phyloP scores from a whole-genome alignment of 352 stramenopile genomes.

The Globisporangium apiculatum region DNA sequence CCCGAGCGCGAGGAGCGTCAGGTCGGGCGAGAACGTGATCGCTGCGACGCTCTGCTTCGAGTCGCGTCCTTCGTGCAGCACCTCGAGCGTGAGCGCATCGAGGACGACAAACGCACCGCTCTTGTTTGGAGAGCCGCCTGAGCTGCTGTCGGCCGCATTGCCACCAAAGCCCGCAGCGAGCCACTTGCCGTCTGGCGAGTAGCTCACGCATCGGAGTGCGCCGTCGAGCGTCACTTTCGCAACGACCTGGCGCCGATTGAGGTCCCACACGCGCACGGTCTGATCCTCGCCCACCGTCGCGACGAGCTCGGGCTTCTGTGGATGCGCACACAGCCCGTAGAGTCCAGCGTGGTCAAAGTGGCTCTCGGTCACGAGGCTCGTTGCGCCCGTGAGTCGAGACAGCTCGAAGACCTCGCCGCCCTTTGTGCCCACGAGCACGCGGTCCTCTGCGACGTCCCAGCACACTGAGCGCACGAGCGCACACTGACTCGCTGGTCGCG shows the following conservation, averaged over 20 bases:
- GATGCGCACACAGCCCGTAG: constrained; percentile 41
- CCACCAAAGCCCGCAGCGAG: constrained; percentile 59
- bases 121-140: constrained; percentile 18
- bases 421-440: constrained; percentile 62
- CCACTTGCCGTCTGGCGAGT: constrained; percentile 61
- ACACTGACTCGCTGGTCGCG: constrained; percentile 42
- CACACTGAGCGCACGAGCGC: constrained; percentile 42
- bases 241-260: constrained; percentile 40
- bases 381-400: constrained; percentile 49
- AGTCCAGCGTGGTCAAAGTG: constrained; percentile 49
- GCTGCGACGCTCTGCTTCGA: constrained; percentile 74
- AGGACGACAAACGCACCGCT: constrained; percentile 51
- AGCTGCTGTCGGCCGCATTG: constrained; percentile 6
- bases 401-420: constrained; percentile 62
- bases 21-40: constrained; percentile 84
- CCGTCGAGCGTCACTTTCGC: constrained; percentile 56
- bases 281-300: constrained; percentile 62
- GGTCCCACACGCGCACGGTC: constrained; percentile 63
- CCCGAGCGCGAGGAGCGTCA: constrained; percentile 78
- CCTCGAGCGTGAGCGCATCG: constrained; percentile 59
- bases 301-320: constrained; percentile 40
- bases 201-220: constrained; percentile 45
- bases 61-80: constrained; percentile 87
- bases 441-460: constrained; percentile 66
- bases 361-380: constrained; percentile 58